Base-by-base conservation (phyloP, 1,284 basidiomycete species). In the Gastroboletus turbinatus region DNA sequence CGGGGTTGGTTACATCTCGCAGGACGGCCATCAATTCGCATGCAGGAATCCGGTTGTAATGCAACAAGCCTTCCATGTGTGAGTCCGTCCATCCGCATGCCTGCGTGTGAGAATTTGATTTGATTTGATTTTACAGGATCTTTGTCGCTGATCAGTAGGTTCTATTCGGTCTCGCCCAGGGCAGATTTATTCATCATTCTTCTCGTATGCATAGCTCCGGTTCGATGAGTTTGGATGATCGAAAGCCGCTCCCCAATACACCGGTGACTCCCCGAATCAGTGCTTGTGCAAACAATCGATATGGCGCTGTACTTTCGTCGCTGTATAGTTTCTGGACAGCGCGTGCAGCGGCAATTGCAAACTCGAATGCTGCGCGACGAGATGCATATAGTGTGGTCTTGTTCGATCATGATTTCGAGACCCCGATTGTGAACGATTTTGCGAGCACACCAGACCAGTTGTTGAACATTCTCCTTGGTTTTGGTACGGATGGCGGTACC, bases 321-420 rank as follows among this genome's bases (percentile, higher is more conserved):
- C 57, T 84, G 8, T 63, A 81, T 55, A 70, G 70, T 8, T 85
- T 85, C 62, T 86, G 83, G 83, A 66, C 72, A 11, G 77, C 84
- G 6, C 77, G 83, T 8, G 73, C 77, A 30, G 69, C 75, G 8
- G 78, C 74, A 5, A 59, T 75, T 5, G 67, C 67, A 6, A 64
- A 45, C 38, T 67, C 58, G 23, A 67, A 69, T 42, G 67, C 62
- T 4, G 67, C 60, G 7, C 75, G 81, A 14, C 71, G 80, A 36
- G 84, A 87, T 56, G 74, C 84, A 2, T 87, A 87, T 60, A 82
- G 79, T 21, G 74, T 86, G 44, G 60, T 85, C 23, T 63, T 85
- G 14, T 87, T 85, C 61, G 68, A 82, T 50, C 52, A 71, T 16
- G 25, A 4, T 0, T 58, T 73, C 3, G 46, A 43, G 4, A 62